phyloP scores from a whole-genome alignment of 257 asterid genomes.

The Nicotiana noctiflora region DNA sequence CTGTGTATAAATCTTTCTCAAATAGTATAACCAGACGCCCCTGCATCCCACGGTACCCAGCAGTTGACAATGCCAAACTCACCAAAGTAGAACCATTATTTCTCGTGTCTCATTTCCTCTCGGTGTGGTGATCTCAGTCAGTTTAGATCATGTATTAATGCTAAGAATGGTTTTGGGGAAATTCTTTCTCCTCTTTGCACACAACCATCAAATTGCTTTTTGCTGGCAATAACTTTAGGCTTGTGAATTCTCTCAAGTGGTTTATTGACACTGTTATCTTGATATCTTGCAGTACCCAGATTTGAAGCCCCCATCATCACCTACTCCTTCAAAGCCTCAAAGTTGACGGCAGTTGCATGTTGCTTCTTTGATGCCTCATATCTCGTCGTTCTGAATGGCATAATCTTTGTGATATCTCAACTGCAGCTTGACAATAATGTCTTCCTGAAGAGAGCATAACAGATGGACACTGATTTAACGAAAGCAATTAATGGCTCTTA shows the following conservation, averaged over 20 bases:
- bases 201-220: slow-evolving; percentile 1
- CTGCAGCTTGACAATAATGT: not conserved
- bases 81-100: not conserved
- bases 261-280: not conserved
- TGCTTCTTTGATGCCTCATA: not conserved
- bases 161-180: not conserved
- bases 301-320: slow-evolving; percentile 81
- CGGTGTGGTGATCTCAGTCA: not conserved
- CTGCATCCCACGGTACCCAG: not conserved
- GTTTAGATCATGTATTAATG: not conserved
- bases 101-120: not conserved
- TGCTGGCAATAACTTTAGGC: not conserved
- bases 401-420: not conserved
- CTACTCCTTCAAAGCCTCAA: slow-evolving; percentile 73
- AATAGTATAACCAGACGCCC: not conserved
- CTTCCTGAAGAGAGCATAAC: not conserved
- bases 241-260: slow-evolving; percentile 8
- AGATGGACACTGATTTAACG: not conserved
- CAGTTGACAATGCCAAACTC: not conserved
- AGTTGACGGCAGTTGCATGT: slow-evolving; percentile 17
- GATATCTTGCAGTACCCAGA: slow-evolving; percentile 66
- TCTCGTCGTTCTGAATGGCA: not conserved
- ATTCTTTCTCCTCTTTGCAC: not conserved
- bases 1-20: not conserved
- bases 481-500: not conserved